Percentiles rank a stretch among this genome's conserved stretches.
Conservation (phyloP, 257 asterid genomes). For the Solanum corneliomulleri region DNA sequence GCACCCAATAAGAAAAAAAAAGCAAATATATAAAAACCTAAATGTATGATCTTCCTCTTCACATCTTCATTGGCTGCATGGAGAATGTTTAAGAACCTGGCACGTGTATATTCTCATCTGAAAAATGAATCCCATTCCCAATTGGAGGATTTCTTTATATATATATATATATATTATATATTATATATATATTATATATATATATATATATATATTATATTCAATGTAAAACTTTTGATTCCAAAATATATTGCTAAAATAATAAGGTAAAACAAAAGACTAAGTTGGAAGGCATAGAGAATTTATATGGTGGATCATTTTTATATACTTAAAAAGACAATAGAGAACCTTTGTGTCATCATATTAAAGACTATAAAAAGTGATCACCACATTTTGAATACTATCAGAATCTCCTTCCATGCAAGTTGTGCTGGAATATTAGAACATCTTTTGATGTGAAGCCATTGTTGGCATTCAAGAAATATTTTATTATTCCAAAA, state of each 20-base stretch:
- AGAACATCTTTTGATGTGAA: not conserved
- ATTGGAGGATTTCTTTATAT: conserved; percentile 2
- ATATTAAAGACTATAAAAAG: not conserved
- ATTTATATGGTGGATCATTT: conserved; percentile 9
- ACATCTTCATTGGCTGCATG: conserved; percentile 29
- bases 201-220: not conserved
- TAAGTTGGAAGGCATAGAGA: conserved; percentile 12
- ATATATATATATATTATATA: too few species aligned
- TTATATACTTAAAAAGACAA: not conserved
- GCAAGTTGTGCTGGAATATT: not conserved
- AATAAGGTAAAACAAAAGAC: not conserved
- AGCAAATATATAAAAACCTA: not conserved
- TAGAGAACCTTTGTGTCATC: conserved; percentile 14
- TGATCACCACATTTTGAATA: not conserved
- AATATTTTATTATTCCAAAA: not conserved
- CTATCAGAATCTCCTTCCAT: not conserved
- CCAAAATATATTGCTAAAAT: conserved; percentile 1
- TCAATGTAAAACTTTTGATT: not conserved
- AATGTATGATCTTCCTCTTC: not conserved
- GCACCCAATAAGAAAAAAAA: conserved; percentile 7
- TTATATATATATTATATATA: too few species aligned
- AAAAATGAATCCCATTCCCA: conserved; percentile 11
- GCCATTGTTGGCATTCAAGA: not conserved
- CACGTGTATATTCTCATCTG: conserved; percentile 28
- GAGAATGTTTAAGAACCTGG: conserved; percentile 7